Base-by-base conservation (phyloP, 495 filamentous ascomycete species). In the Hyaloscypha variabilis region DNA sequence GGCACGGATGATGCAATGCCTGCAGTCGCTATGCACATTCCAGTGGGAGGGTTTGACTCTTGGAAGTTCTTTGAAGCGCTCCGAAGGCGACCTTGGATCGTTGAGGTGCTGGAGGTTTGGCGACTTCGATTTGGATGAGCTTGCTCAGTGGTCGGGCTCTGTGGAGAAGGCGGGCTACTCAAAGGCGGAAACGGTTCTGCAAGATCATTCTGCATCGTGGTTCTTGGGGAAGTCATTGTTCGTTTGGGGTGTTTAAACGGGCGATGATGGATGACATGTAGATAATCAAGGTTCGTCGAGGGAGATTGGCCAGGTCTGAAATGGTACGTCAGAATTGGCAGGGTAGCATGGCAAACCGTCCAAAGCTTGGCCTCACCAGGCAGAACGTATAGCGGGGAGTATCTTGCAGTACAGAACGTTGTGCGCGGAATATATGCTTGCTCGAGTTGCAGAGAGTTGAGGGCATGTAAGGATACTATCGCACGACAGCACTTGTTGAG, bases 21-120 rank as follows among this genome's bases (percentile, higher is more conserved):
- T 42, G 79, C 80, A 1, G 82, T 84, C 10, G 83, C 83, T 46
- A 83, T 78, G 74, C 79, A 82, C 74, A 86, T 81, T 28, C 83
- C 82, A 24, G 77, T 73, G 8, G 82, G 85, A 11, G 79, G 78
- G 42, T 73, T 76, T 0, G 82, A 82, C 53, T 82, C 76, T 28
- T 77, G 67, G 51, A 86, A 79, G 24, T 75, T 78, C 19, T 77
- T 69, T 13, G 82, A 82, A 2, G 79, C 79, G 34, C 74, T 77
- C 46, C 77, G 77, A 24, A 79, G 58, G 6, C 72, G 74, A 53
- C 62, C 74, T 64, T 59, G 50, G 36, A 76, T 51, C 1, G 73
- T 70, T 1, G 70, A 79, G 10, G 67, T 67, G 50, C 54, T 70
- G 46, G 67, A 76, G 23, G 29, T 52, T 56, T 31, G 71, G 67